These are phyloP conservation scores for Lagenidium sp. DNA, from an alignment of 352 stramenopile species.

Conservation along the genomic window DNA sequence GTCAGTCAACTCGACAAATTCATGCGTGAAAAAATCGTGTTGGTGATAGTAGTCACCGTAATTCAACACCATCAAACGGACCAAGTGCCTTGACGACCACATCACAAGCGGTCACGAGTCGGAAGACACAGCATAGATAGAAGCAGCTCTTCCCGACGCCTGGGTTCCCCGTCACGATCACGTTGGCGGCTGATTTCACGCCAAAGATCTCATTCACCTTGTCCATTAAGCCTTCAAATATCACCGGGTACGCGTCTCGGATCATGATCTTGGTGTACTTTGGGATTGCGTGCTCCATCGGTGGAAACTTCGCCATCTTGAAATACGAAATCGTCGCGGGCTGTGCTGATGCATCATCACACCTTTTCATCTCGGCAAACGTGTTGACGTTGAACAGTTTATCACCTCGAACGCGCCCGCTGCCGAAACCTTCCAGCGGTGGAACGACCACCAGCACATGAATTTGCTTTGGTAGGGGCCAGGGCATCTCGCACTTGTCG, in stretches of 20 bases:
- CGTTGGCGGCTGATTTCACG: neutral
- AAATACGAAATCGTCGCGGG: slow-evolving; percentile 1
- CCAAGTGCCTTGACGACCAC: neutral
- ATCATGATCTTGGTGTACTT: slow-evolving; percentile 3
- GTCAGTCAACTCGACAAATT: slow-evolving; percentile 3
- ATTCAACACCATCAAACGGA: slow-evolving; percentile 12
- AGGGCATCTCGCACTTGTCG: too few relatives aligned
- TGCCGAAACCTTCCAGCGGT: neutral
- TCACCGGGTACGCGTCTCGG: slow-evolving; percentile 1
- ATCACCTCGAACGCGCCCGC: neutral
- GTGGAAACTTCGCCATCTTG: slow-evolving; percentile 1
- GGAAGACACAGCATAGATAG: slow-evolving; percentile 19
- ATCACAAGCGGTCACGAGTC: neutral
- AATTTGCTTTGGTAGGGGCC: neutral
- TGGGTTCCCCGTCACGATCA: slow-evolving; percentile 15
- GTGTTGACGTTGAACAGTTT: neutral
- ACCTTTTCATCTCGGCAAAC: neutral
- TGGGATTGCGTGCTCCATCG: neutral
- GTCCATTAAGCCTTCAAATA: neutral
- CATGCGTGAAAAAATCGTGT: neutral
- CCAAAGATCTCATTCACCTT: neutral
- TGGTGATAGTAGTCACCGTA: slow-evolving; percentile 4
- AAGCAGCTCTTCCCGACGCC: slow-evolving; percentile 13
- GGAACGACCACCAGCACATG: slow-evolving; percentile 2
- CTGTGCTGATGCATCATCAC: neutral